Conservation (phyloP, 805 yeast genomes). For the Ogataea polymorpha region DNA sequence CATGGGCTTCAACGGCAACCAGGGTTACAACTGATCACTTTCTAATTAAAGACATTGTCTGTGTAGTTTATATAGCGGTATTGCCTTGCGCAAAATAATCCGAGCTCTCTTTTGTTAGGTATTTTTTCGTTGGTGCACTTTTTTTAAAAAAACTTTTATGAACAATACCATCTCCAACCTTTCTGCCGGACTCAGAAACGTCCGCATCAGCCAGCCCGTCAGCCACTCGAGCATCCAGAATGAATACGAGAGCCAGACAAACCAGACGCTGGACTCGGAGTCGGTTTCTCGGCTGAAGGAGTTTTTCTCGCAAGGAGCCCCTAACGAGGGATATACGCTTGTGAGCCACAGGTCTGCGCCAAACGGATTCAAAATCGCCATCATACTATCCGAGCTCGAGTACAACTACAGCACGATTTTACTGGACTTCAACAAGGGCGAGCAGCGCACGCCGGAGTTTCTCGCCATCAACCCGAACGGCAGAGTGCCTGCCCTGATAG, state of each 20-base stretch:
- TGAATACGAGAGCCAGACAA: constrained; percentile 42
- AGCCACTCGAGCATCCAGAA: constrained; percentile 41
- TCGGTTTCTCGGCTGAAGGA: constrained; percentile 59
- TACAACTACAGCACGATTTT: constrained; percentile 77
- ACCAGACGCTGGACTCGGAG: constrained; percentile 39
- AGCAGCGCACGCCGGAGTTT: constrained; percentile 91
- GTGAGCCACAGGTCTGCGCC: constrained; percentile 88
- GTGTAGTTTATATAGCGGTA: constrained; percentile 6
- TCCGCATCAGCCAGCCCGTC: constrained; percentile 28
- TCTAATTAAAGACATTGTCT: constrained; percentile 7
- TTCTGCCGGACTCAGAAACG: constrained; percentile 38
- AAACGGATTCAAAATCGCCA: constrained; percentile 94
- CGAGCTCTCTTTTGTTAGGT: neutral
- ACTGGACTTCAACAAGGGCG: constrained; percentile 83
- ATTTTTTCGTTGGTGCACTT: constrained; percentile 5
- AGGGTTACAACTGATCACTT: constrained; percentile 23
- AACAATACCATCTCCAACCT: constrained; percentile 36
- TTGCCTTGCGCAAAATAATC: constrained; percentile 6
- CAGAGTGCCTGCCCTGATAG: constrained; percentile 90
- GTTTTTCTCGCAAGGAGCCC: constrained; percentile 65
- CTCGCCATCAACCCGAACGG: constrained; percentile 95
- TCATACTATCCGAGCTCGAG: constrained; percentile 78
- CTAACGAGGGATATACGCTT: constrained; percentile 77
- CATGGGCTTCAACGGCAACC: constrained; percentile 30
- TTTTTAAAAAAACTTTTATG: constrained; percentile 7